Conservation (phyloP, 2,329 filamentous ascomycete species). For the Chrysoporthe austroafricana region DNA sequence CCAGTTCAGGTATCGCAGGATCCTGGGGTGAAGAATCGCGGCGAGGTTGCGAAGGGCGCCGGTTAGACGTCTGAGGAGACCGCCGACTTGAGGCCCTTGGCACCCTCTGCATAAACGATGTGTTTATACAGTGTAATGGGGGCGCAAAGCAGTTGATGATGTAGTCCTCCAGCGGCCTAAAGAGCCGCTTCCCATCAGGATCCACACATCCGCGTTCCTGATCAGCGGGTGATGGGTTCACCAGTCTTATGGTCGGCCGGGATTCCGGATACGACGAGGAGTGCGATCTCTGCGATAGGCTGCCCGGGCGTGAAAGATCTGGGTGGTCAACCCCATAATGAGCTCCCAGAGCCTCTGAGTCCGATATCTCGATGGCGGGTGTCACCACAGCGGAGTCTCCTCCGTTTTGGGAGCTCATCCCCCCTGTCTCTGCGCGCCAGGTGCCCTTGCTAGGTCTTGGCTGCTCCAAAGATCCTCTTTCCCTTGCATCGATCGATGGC, state of each 20-base stretch:
- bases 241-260: constrained; percentile 29
- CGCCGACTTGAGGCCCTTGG: constrained; percentile 32
- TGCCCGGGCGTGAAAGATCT: constrained; percentile 14
- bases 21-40: constrained; percentile 41
- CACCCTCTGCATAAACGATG: constrained; percentile 63
- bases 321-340: constrained; percentile 37
- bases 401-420: not conserved
- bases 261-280: constrained; percentile 52
- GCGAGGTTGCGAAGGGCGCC: constrained; percentile 39
- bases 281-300: constrained; percentile 40
- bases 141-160: constrained; percentile 70
- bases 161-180: constrained; percentile 78
- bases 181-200: constrained; percentile 62
- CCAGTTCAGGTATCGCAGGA: constrained; percentile 62
- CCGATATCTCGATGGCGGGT: constrained; percentile 19
- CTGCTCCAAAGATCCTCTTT: constrained; percentile 18
- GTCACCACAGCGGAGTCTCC: constrained; percentile 4
- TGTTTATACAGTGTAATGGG: constrained; percentile 70
- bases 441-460: not conserved
- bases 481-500: constrained; percentile 19
- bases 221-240: constrained; percentile 27
- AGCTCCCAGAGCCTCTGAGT: constrained; percentile 3
- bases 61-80: constrained; percentile 36
- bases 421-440: constrained; percentile 3
- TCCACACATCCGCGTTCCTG: constrained; percentile 29